These are phyloP conservation scores for Mortierella antarctica DNA, from an alignment of 192 early-diverging fungal genomes.

Conservation along the genomic window DNA sequence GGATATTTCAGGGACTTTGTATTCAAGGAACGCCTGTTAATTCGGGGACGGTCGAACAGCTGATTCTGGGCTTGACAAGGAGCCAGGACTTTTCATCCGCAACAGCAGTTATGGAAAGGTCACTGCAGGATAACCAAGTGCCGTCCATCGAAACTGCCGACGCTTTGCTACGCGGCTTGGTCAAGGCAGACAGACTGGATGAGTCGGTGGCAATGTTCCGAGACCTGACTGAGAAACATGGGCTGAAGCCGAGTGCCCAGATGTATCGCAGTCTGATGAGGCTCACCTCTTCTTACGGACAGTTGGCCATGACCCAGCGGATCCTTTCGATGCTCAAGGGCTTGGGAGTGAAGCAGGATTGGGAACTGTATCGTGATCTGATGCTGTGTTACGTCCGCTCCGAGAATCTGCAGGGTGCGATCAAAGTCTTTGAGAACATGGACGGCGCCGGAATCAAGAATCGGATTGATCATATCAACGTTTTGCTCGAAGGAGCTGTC, in stretches of 20 bases:
- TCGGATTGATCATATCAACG: conserved; percentile 35
- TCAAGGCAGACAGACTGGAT: conserved; percentile 22
- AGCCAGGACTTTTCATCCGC: conserved; percentile 19
- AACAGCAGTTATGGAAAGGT: neutral
- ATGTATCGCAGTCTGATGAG: conserved; percentile 24
- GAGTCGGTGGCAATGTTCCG: conserved; percentile 40
- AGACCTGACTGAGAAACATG: conserved; percentile 33
- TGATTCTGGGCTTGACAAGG: conserved; percentile 12
- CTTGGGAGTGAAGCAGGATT: conserved; percentile 26
- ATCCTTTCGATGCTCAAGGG: conserved; percentile 28
- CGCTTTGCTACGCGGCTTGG: conserved; percentile 12
- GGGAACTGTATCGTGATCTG: conserved; percentile 18
- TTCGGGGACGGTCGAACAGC: neutral
- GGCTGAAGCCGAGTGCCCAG: conserved; percentile 16
- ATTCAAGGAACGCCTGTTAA: conserved; percentile 7
- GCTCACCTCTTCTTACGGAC: conserved; percentile 29
- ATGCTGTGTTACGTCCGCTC: conserved; percentile 37
- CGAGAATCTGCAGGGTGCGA: conserved; percentile 25
- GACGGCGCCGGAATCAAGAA: neutral
- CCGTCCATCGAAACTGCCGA: conserved; percentile 35
- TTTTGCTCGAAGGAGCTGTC: conserved; percentile 34
- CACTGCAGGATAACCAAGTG: conserved; percentile 19
- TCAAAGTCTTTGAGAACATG: conserved; percentile 46
- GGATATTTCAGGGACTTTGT: conserved; percentile 2
- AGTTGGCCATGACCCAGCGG: conserved; percentile 30